Evolutionary conservation across 2,329 filamentous ascomycete species (phyloP).

Genomic region (Mollisiaceae sp.): DNA sequence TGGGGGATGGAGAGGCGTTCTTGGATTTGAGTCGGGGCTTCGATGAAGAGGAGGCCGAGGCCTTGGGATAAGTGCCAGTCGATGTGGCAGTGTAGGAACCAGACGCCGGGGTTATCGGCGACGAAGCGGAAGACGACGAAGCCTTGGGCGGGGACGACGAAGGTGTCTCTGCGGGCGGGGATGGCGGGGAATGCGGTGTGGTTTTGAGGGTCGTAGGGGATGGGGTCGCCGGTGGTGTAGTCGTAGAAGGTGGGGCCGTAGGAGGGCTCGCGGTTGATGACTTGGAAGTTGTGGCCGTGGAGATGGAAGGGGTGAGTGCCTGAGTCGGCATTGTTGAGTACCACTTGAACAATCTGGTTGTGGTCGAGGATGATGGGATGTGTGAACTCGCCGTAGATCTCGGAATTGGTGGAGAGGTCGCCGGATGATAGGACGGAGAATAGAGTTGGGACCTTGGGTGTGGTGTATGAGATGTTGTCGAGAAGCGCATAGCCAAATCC

Average conservation of each 20-base stretch:
- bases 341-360: constrained; percentile 62
- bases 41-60: background rate
- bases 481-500: constrained; percentile 44
- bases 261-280: background rate
- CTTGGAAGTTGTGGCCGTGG: constrained; percentile 49
- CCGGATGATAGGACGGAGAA: constrained; percentile 73
- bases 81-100: background rate
- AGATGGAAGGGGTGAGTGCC: constrained; percentile 57
- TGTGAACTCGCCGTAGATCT: constrained; percentile 65
- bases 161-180: background rate
- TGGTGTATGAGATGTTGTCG: constrained; percentile 78
- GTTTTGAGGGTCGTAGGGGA: background rate
- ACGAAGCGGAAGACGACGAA: background rate
- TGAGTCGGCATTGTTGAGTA: constrained; percentile 54
- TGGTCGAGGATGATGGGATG: constrained; percentile 70
- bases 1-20: background rate
- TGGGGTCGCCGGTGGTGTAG: background rate
- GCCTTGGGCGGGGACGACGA: background rate
- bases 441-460: constrained; percentile 77
- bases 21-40: background rate
- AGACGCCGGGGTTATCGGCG: background rate
- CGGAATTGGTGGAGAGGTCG: constrained; percentile 51
- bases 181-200: background rate
- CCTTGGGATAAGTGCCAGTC: background rate
- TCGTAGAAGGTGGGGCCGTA: background rate